These are phyloP conservation scores for Agaricus subrufescens DNA, from an alignment of 768 basidiomycete genomes.

Conservation along the genomic window DNA sequence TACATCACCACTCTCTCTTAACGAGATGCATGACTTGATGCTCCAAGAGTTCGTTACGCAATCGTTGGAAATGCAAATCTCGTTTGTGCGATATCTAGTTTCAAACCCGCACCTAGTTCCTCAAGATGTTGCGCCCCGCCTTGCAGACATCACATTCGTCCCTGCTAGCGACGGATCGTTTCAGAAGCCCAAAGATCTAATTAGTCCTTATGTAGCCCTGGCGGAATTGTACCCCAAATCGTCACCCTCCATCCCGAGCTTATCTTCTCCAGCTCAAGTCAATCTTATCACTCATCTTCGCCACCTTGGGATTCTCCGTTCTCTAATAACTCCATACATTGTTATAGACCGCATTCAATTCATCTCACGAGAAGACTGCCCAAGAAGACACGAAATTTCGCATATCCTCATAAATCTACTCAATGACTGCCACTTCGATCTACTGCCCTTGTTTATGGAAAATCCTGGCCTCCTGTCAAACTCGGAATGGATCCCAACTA, in stretches of 20 bases:
- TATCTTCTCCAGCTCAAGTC: slow-evolving; percentile 10
- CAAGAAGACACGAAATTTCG: background rate
- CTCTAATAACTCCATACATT: slow-evolving; percentile 22
- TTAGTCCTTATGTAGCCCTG: slow-evolving; percentile 29
- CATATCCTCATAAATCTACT: background rate
- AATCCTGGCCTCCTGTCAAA: background rate
- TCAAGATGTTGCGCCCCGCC: slow-evolving; percentile 15
- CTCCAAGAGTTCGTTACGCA: slow-evolving; percentile 2
- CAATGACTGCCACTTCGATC: background rate
- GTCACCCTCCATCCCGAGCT: slow-evolving; percentile 11
- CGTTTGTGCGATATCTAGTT: slow-evolving; percentile 14
- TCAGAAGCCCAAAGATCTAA: slow-evolving; percentile 18
- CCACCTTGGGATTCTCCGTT: slow-evolving; percentile 21
- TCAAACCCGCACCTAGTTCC: slow-evolving; percentile 19
- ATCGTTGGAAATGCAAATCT: slow-evolving; percentile 1
- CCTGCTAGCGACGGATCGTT: slow-evolving; percentile 14
- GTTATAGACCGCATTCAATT: slow-evolving; percentile 29
- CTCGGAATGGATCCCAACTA: slow-evolving; percentile 35
- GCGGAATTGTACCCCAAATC: slow-evolving; percentile 19
- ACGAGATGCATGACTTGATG: slow-evolving; percentile 1
- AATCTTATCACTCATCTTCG: slow-evolving; percentile 17
- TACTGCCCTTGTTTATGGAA: background rate
- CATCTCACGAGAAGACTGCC: slow-evolving; percentile 18
- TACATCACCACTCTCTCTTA: slow-evolving; percentile 10
- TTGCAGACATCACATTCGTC: slow-evolving; percentile 25